Evolutionary conservation across 176 grass and related monocot genomes (phyloP), one percentile per base, ranked within the genome.

Genomic region (Tillandsia leiboldiana): DNA sequence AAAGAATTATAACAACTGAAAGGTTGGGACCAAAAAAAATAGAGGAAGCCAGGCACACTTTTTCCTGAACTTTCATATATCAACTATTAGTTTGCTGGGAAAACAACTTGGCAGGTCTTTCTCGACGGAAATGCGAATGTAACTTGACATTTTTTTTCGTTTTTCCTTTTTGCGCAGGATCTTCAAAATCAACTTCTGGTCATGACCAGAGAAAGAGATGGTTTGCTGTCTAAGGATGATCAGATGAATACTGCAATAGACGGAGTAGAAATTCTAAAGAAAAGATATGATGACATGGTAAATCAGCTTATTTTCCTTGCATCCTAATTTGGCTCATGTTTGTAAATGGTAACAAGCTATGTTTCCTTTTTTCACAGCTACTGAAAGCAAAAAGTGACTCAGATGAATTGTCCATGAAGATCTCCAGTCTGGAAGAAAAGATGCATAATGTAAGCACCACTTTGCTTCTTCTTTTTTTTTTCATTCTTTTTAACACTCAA

Each of bases 371-470:
- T 72, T n/a, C 74, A 67, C 84, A 97, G 89, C 72, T 92, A 64
- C 63, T 66, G 51, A 81, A 85, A 67, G 81, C 79, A 14, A 87
- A 72, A 72, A 56, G 49, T 20, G 81, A 79, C 70, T 73, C 77
- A 53, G 79, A 90, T 64, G 86, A 87, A 75, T 78, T 90, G 70
- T 81, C 68, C 10, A 78, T 58, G 66, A 89, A 65, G 63, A 83
- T 97, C 67, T 90, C 82, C 68, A 42, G 14, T 20, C 79, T 87
- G 77, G 86, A 92, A 85, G 71, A 67, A 64, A 85, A 92, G 29
- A 85, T 79, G 83, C 83, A 77, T 56, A 67, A 75, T 66, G 92
- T 91, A 86, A 76, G 89, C 64, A 5, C 53, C 26, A 1, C 18
- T 49, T 56, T 5, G 2, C 10, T 17, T n/a, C 66, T 42, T 65